Evolutionary conservation across 257 asterid genomes (phyloP).

Genomic region (Cinchona pubescens): DNA sequence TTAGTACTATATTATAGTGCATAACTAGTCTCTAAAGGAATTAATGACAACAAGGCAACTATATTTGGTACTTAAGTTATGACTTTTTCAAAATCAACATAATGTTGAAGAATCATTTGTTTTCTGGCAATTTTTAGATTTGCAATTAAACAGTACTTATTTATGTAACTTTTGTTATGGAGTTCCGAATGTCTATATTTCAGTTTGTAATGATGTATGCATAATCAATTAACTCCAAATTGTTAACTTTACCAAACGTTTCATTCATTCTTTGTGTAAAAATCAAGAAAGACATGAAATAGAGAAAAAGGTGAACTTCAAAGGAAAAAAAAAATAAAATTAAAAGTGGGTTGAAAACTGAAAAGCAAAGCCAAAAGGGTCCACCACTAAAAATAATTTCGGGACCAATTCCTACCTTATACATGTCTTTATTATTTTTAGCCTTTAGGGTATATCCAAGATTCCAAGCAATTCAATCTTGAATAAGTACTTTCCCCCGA

Average conservation of each 20-base stretch:
- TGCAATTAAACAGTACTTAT: too few relatives aligned
- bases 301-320: background rate
- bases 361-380: background rate
- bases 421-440: background rate
- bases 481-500: background rate
- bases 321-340: background rate
- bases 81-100: conserved; percentile 1
- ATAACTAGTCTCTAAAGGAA: background rate
- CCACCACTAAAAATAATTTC: background rate
- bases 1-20: background rate
- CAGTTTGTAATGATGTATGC: background rate
- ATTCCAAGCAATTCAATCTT: background rate
- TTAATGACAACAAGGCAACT: background rate
- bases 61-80: background rate
- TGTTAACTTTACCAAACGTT: background rate
- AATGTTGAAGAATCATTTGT: background rate
- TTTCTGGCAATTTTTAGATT: background rate
- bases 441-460: background rate
- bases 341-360: background rate
- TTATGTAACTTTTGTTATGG: too few relatives aligned
- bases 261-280: background rate
- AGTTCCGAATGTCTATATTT: background rate
- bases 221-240: background rate
- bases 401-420: background rate
- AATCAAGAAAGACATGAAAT: background rate